Evolutionary conservation across 2,329 filamentous ascomycete species (phyloP), one percentile per base, ranked within the genome.

Genomic region (Fusarium subtropicale): DNA sequence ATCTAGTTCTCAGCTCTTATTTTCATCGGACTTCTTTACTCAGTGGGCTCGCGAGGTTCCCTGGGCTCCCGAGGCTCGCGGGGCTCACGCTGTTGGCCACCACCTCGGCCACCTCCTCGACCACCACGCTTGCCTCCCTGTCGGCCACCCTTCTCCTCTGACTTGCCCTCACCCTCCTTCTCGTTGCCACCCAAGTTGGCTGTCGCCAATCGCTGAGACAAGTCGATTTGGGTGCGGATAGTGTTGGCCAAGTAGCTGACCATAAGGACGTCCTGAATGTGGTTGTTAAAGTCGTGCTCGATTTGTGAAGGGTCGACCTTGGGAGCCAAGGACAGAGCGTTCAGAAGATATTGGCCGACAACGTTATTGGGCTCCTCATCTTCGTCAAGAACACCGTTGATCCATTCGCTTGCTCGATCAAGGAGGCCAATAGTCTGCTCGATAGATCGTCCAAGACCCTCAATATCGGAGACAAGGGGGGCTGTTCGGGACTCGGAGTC

Each of bases 251-350:
- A 88, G 85, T 99, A 99, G 73, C 94, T 97, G 76, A 99, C 94
- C 81, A 98, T 94, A 72, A 99, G 90, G 66, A 99, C 94, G 81
- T 99, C 96, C 85, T 99, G 96, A 81, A 99, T 94, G 85, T 99
- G 96, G 86, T 97, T 97, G 89, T 99, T 99, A 89, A 99, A 99
- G 85, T 98, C 94, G 79, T 91, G 88, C 87, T 99, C 96, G 78
- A 99, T 94, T 79, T 97, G 92, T 66, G 90, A 87, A 38, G 91
- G 85, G 76, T 97, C 93, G 66, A 98, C 96, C 87, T 98, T 99
- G 77, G 96, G 96, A 58, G 95, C 93, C 69, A 99, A 85, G 47
- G 92, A 94, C 69, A 99, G 88, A 39, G 95, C 91, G 81, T 97
- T 97, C 86, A 98, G 92, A 73, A 99, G 86, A 83, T 94, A 97